A percentile compares a stretch with the other conserved stretches of the same genome.
Conservation (phyloP, 345 rosid species). For the Crucihimalaya himalaica region DNA sequence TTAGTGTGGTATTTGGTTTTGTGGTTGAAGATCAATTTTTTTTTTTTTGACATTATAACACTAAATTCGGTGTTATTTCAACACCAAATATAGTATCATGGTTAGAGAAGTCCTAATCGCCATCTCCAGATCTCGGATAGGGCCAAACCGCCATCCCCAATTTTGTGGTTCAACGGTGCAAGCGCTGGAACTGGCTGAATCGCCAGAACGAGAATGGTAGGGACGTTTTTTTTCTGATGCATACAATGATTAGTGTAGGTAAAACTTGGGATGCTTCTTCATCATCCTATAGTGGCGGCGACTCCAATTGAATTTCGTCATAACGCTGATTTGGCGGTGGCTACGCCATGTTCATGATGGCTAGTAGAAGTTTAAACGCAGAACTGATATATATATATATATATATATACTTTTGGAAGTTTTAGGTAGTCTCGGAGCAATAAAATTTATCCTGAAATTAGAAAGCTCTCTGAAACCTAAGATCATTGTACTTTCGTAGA, state of each 20-base stretch:
- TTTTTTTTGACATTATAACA: too few relatives aligned
- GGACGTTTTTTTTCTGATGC: too few relatives aligned
- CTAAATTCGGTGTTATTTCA: too few relatives aligned
- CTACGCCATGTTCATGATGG: not conserved
- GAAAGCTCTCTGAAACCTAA: not conserved
- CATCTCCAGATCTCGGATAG: not conserved
- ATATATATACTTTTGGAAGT: too few relatives aligned
- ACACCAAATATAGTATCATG: too few relatives aligned
- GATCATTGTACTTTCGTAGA: not conserved
- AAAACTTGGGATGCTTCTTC: not conserved
- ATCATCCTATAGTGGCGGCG: not conserved
- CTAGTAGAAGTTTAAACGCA: not conserved
- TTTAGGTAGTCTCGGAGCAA: not conserved
- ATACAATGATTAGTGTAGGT: not conserved
- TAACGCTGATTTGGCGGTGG: not conserved
- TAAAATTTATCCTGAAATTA: not conserved
- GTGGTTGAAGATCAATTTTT: too few relatives aligned
- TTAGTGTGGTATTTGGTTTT: too few relatives aligned
- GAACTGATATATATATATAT: not conserved
- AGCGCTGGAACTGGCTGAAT: not conserved
- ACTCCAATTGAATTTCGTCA: not conserved
- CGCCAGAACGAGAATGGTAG: not conserved
- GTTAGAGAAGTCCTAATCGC: too few relatives aligned
- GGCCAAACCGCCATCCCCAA: not conserved
- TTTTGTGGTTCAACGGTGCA: not conserved